Percentiles rank a stretch among this genome's conserved stretches.
Conservation (phyloP, 179 eudicot species). For the Vitellaria paradoxa region DNA sequence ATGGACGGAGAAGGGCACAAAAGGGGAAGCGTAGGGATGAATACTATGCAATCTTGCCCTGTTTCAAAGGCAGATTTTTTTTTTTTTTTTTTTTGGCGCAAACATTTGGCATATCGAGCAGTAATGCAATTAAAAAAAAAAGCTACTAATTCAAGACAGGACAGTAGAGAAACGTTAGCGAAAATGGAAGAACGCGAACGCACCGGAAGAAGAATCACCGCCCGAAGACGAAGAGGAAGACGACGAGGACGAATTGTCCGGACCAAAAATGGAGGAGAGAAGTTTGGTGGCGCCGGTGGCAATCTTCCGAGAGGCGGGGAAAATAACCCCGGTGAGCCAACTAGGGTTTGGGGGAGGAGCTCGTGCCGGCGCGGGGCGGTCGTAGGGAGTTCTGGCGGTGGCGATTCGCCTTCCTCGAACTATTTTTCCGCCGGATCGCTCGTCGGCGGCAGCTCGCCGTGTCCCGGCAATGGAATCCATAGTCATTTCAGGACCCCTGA, state of each 20-base stretch:
- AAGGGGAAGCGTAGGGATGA: too few relatives aligned
- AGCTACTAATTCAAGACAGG: too few relatives aligned
- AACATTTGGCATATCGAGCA: too few relatives aligned
- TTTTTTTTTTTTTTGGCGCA: too few relatives aligned
- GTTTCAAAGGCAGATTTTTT: too few relatives aligned
- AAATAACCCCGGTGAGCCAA: constrained; percentile 64
- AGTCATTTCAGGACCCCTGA: not conserved
- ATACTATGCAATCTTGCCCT: too few relatives aligned
- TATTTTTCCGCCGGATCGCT: constrained; percentile 61
- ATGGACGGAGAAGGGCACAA: too few relatives aligned
- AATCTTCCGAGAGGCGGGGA: constrained; percentile 55
- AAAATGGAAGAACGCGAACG: not conserved
- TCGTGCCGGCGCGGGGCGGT: constrained; percentile 29
- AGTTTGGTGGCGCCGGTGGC: constrained; percentile 71
- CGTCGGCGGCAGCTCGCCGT: constrained; percentile 31
- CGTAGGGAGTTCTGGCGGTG: constrained; percentile 46
- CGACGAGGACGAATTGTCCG: constrained; percentile 36
- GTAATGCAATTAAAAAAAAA: too few relatives aligned
- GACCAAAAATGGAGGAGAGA: constrained; percentile 37
- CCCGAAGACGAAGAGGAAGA: constrained; percentile 47
- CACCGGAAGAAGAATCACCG: constrained; percentile 35
- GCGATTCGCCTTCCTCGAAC: constrained; percentile 28
- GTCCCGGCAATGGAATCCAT: constrained; percentile 36
- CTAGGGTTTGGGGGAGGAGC: constrained; percentile 50
- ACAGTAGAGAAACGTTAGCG: too few relatives aligned